Evolutionary conservation across 1,284 basidiomycete genomes (phyloP).

Genomic region (Mixia osmundae): DNA sequence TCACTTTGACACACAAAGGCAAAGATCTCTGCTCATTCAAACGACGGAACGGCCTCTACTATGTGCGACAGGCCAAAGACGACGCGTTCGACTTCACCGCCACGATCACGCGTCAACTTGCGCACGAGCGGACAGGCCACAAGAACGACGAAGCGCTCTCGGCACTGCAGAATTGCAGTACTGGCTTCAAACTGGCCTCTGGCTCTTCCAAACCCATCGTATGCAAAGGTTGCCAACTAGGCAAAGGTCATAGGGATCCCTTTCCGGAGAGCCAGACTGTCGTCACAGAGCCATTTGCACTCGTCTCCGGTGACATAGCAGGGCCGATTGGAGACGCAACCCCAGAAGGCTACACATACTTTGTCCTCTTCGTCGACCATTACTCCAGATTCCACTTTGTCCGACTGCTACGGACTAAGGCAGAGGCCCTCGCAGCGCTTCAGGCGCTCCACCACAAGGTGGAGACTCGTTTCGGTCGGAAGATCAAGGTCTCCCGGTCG

Average conservation of each 20-base stretch:
- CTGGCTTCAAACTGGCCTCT: no score
- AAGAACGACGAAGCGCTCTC: no score
- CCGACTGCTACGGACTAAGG: neutral
- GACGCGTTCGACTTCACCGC: no score
- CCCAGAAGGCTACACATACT: neutral
- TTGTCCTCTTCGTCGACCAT: slow-evolving; percentile 1
- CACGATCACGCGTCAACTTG: no score
- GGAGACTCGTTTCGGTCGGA: neutral
- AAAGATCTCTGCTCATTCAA: no score
- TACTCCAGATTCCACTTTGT: neutral
- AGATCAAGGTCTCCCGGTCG: neutral
- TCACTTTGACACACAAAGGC: no score
- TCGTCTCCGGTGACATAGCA: slow-evolving; percentile 1
- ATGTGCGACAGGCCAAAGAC: no score
- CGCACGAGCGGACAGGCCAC: no score
- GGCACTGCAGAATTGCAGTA: no score
- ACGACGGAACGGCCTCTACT: no score
- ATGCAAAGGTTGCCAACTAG: slow-evolving; percentile 1
- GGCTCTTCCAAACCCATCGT: no score
- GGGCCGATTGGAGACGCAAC: slow-evolving; percentile 1
- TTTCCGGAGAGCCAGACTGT: neutral
- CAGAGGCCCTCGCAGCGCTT: neutral
- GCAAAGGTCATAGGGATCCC: slow-evolving; percentile 4
- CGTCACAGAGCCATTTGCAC: neutral
- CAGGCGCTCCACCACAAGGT: neutral